These are phyloP conservation scores for Cenchrus purpureus DNA, from an alignment of 176 grass and related monocot genomes.

Conservation along the genomic window DNA sequence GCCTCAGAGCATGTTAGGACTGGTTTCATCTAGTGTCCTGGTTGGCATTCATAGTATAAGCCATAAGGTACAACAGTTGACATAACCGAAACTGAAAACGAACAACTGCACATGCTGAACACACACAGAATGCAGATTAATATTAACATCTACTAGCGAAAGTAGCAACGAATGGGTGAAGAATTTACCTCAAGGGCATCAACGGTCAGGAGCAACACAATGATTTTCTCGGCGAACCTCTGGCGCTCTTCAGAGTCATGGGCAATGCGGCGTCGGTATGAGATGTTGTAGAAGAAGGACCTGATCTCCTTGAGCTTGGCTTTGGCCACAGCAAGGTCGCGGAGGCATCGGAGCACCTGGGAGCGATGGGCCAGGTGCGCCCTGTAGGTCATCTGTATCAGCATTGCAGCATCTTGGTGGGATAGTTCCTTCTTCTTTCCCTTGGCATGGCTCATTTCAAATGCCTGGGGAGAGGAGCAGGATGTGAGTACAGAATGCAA, in stretches of 20 bases:
- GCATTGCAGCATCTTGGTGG: constrained; percentile 65
- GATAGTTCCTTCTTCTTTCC: constrained; percentile 81
- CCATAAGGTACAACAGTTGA: background rate
- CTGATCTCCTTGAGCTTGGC: constrained; percentile 89
- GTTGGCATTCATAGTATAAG: background rate
- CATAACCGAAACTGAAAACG: background rate
- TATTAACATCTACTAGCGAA: no score
- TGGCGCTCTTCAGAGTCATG: constrained; percentile 66
- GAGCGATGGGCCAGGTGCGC: constrained; percentile 82
- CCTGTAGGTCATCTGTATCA: constrained; percentile 76
- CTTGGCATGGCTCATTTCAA: constrained; percentile 52
- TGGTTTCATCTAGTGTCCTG: background rate
- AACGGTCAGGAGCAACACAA: constrained; percentile 81
- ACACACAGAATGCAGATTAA: background rate
- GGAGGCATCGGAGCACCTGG: constrained; percentile 78
- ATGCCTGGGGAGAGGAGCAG: constrained; percentile 46
- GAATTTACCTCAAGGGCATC: constrained; percentile 78
- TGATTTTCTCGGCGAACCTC: constrained; percentile 86
- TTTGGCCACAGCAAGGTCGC: constrained; percentile 78
- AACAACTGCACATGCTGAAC: background rate
- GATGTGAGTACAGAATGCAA: constrained; percentile 1
- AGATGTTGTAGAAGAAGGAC: constrained; percentile 73
- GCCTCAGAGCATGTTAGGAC: background rate
- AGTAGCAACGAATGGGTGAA: no score
- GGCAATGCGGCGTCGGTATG: constrained; percentile 49